Evolutionary conservation across 371 early-diverging fungal species (phyloP).

Genomic region (Mortierella sp.): DNA sequence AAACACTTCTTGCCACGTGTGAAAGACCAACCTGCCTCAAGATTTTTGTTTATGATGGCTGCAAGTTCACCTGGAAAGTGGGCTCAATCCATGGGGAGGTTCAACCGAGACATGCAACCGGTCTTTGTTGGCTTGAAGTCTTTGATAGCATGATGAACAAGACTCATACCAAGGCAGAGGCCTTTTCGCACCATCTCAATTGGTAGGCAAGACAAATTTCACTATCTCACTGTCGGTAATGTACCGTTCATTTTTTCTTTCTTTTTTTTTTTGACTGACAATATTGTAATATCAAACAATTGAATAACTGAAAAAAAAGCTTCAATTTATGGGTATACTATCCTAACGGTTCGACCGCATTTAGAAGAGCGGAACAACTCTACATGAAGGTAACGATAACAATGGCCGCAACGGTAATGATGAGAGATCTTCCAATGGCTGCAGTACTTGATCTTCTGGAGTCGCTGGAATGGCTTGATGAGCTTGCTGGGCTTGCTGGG

Average conservation of each 20-base stretch:
- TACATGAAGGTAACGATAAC: background rate
- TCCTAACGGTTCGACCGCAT: no score
- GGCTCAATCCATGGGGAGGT: no score
- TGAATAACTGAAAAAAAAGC: background rate
- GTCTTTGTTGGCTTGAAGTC: background rate
- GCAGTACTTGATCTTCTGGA: background rate
- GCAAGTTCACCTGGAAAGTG: no score
- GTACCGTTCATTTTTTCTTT: background rate
- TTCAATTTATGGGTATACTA: no score
- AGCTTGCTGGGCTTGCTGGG: background rate
- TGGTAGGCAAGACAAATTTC: background rate
- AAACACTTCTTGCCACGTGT: background rate
- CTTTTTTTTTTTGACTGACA: background rate
- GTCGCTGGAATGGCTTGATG: background rate
- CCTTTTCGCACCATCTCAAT: conserved; percentile 3
- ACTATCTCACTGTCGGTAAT: background rate
- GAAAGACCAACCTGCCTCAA: no score
- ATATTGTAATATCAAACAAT: no score
- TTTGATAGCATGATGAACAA: conserved; percentile 1
- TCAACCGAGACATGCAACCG: background rate
- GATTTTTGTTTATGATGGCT: no score
- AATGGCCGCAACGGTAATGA: background rate
- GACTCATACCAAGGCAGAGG: conserved; percentile 17
- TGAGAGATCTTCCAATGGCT: background rate
- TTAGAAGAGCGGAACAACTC: no score